These are phyloP conservation scores for Vanderwaltozyma tropicalis DNA, from an alignment of 805 yeast species.

Conservation along the genomic window DNA sequence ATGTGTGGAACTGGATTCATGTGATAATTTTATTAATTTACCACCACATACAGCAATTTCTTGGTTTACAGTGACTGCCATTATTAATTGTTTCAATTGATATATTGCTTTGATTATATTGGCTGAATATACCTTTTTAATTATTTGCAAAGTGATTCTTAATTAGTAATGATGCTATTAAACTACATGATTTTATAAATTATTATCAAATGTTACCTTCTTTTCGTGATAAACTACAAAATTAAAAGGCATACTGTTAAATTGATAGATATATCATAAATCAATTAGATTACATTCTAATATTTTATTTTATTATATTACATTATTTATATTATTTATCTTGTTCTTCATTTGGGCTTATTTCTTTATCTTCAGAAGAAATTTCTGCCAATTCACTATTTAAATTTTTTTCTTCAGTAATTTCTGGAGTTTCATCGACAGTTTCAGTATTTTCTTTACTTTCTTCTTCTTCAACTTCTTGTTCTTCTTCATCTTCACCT, in stretches of 20 bases:
- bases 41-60: conserved; percentile 64
- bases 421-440: neutral
- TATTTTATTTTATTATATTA: too few species aligned
- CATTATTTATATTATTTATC: neutral
- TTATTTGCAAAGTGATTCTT: too few species aligned
- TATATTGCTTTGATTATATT: too few species aligned
- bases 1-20: conserved; percentile 51
- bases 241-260: too few species aligned
- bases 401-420: neutral
- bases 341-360: neutral
- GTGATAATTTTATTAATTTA: conserved; percentile 60
- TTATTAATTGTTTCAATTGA: conserved; percentile 12
- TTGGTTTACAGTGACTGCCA: conserved; percentile 43
- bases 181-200: too few species aligned
- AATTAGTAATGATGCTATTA: too few species aligned
- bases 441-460: neutral
- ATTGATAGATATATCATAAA: too few species aligned
- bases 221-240: too few species aligned
- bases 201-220: too few species aligned
- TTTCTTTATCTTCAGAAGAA: neutral
- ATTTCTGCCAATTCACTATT: neutral
- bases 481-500: conserved; percentile 1
- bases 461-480: neutral
- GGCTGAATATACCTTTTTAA: too few species aligned
- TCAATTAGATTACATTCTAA: too few species aligned